Percentiles rank a stretch among this genome's conserved stretches.
These are phyloP conservation scores for Bullera alba DNA, from an alignment of 768 basidiomycete species.

Conservation along the genomic window DNA sequence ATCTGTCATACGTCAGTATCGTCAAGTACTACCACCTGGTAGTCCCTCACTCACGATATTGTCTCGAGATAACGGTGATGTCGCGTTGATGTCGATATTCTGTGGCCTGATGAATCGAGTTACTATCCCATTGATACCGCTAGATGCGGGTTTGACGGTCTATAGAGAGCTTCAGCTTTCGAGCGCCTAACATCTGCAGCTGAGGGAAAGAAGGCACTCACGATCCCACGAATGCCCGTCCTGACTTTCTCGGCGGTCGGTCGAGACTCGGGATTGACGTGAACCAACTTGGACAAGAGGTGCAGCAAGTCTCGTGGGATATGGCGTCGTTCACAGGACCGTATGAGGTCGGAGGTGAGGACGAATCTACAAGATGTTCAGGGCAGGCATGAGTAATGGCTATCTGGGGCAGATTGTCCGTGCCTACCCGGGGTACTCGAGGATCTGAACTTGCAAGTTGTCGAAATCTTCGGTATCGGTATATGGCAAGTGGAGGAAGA, in stretches of 20 bases:
- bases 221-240: constrained; percentile 64
- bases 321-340: constrained; percentile 62
- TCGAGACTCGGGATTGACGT: constrained; percentile 56
- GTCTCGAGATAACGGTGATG: no score
- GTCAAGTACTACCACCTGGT: no score
- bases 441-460: constrained; percentile 64
- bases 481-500: constrained; percentile 87
- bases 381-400: not conserved
- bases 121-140: not conserved
- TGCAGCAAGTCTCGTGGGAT: constrained; percentile 65
- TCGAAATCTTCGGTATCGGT: constrained; percentile 62
- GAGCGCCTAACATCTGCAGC: not conserved
- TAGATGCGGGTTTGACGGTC: not conserved
- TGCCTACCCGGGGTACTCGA: constrained; percentile 64
- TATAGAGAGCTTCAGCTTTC: not conserved
- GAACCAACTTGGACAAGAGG: constrained; percentile 65
- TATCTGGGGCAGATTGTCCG: not conserved
- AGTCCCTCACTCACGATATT: no score
- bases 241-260: constrained; percentile 67
- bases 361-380: constrained; percentile 49
- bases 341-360: constrained; percentile 52
- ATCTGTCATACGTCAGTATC: no score
- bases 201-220: constrained; percentile 45
- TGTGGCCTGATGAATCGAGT: not conserved
- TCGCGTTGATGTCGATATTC: no score